These are phyloP conservation scores for Pterocarpus macrocarpus DNA, from an alignment of 306 rosid genomes.

Conservation along the genomic window DNA sequence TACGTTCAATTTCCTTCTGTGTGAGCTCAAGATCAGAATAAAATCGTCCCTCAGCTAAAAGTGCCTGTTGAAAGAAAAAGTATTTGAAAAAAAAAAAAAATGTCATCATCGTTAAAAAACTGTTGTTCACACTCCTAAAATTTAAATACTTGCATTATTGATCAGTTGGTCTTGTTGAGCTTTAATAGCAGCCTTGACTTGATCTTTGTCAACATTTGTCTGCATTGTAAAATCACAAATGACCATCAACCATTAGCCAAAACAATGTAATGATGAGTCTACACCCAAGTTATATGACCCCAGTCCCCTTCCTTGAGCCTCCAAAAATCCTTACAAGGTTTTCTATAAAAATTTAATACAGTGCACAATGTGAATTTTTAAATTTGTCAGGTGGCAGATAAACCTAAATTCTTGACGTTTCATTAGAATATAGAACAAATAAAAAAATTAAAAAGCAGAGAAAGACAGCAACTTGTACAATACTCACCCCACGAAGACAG, in stretches of 20 bases:
- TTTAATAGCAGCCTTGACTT: slow-evolving; percentile 93
- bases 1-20: slow-evolving; percentile 91
- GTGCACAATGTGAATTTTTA: not conserved
- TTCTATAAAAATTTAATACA: slow-evolving; percentile 23
- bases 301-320: not conserved
- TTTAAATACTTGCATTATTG: slow-evolving; percentile 73
- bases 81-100: not conserved
- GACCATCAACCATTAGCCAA: slow-evolving; percentile 36
- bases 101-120: slow-evolving; percentile 17
- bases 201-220: slow-evolving; percentile 87
- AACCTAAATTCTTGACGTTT: slow-evolving; percentile 16
- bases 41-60: slow-evolving; percentile 90
- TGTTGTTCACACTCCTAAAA: not conserved
- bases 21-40: slow-evolving; percentile 97
- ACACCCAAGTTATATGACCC: slow-evolving; percentile 4
- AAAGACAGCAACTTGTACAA: slow-evolving; percentile 17
- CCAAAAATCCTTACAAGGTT: slow-evolving; percentile 3
- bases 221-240: slow-evolving; percentile 53
- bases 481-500: slow-evolving; percentile 83
- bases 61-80: slow-evolving; percentile 70
- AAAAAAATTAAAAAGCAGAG: not conserved
- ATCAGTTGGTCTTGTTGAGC: slow-evolving; percentile 93
- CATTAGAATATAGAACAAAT: slow-evolving; percentile 1
- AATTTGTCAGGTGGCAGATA: not conserved
- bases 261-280: not conserved